phyloP scores from a whole-genome alignment of 1,284 basidiomycete genomes.

The Rhodotorula sp. region DNA sequence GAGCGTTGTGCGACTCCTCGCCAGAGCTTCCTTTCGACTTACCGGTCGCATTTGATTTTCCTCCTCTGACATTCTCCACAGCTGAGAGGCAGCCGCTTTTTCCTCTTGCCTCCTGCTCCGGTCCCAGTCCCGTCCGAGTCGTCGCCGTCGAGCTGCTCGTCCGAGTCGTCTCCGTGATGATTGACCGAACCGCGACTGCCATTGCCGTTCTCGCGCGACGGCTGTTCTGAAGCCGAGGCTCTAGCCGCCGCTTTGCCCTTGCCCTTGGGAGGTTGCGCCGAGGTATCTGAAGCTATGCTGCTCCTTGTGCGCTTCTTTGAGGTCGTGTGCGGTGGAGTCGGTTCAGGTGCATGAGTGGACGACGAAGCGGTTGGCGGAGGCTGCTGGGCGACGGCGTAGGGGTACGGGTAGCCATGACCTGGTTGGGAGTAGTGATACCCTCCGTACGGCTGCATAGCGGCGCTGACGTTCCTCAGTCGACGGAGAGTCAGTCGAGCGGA shows the following conservation, averaged over 20 bases:
- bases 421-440: background rate
- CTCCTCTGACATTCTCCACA: conserved; percentile 27
- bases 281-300: background rate
- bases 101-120: conserved; percentile 8
- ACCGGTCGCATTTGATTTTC: conserved; percentile 29
- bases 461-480: background rate
- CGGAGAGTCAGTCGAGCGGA: background rate
- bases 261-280: background rate
- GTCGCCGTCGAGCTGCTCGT: conserved; percentile 18
- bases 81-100: conserved; percentile 28
- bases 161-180: background rate
- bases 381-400: background rate
- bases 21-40: too few relatives aligned
- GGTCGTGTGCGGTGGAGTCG: background rate
- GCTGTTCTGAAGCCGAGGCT: too few relatives aligned
- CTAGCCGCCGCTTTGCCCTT: background rate
- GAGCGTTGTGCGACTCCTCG: too few relatives aligned
- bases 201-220: background rate
- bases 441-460: conserved; percentile 1
- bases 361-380: background rate
- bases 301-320: conserved; percentile 3
- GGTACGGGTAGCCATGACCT: background rate
- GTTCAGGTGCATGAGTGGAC: background rate
- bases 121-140: background rate
- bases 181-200: background rate